phyloP scores from a whole-genome alignment of 2,329 filamentous ascomycete species.

The Hymenoscyphus occultus region DNA sequence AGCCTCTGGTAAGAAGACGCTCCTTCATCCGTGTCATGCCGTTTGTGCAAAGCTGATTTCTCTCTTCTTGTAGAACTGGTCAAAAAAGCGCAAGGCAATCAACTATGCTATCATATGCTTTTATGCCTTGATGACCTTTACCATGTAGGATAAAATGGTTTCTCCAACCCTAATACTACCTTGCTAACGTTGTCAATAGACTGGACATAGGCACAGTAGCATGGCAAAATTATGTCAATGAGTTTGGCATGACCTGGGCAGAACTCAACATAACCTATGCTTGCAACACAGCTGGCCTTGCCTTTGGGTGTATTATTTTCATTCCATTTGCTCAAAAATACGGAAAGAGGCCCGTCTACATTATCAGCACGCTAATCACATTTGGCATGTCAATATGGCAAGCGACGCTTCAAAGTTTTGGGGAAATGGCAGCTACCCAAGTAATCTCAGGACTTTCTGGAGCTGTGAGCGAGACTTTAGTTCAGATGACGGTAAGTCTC shows the following conservation, averaged over 20 bases:
- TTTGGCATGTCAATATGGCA: conserved; percentile 42
- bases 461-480: conserved; percentile 43
- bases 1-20: conserved; percentile 16
- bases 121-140: conserved; percentile 44
- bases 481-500: conserved; percentile 41
- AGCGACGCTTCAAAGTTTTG: conserved; percentile 41
- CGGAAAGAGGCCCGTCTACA: conserved; percentile 45
- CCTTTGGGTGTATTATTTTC: conserved; percentile 42
- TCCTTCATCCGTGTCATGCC: not conserved
- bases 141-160: not conserved
- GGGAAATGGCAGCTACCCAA: conserved; percentile 45
- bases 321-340: conserved; percentile 47
- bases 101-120: conserved; percentile 43
- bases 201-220: conserved; percentile 11
- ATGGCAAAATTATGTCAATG: conserved; percentile 17
- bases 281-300: conserved; percentile 42
- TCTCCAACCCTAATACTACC: not conserved
- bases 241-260: conserved; percentile 43
- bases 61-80: conserved; percentile 40
- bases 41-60: not conserved
- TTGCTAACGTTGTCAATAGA: conserved; percentile 14
- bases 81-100: conserved; percentile 39
- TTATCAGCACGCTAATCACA: conserved; percentile 42
- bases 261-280: conserved; percentile 46
- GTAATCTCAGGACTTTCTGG: conserved; percentile 44